phyloP scores from a whole-genome alignment of 345 rosid species.

The Arabis alpina region DNA sequence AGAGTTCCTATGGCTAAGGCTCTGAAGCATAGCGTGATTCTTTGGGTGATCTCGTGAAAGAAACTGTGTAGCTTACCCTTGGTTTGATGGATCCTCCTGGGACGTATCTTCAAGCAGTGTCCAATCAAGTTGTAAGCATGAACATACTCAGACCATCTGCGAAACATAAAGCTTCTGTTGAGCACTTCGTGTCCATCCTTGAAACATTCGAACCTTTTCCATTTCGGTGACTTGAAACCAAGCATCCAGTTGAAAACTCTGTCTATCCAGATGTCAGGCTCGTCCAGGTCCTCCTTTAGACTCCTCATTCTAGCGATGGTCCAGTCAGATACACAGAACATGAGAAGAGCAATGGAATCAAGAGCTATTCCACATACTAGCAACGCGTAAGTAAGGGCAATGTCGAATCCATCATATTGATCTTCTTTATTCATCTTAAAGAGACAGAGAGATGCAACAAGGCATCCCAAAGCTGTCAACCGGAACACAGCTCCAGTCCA shows the following conservation, averaged over 20 bases:
- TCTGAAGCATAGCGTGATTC: neutral
- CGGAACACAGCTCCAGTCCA: conserved; percentile 38
- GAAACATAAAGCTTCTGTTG: conserved; percentile 40
- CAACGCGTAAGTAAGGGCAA: conserved; percentile 59
- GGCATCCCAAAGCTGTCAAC: conserved; percentile 37
- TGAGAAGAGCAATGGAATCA: conserved; percentile 51
- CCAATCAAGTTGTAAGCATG: conserved; percentile 55
- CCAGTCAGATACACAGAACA: conserved; percentile 69
- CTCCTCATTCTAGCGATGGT: conserved; percentile 39
- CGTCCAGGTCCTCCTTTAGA: conserved; percentile 23
- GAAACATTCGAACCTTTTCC: conserved; percentile 15
- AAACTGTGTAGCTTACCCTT: conserved; percentile 30
- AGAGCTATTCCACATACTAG: conserved; percentile 60
- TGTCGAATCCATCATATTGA: conserved; percentile 45
- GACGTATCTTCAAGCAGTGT: conserved; percentile 49
- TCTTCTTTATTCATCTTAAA: conserved; percentile 37
- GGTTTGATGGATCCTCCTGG: conserved; percentile 37
- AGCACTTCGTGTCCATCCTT: conserved; percentile 32
- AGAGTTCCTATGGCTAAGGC: neutral
- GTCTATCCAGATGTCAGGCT: conserved; percentile 19
- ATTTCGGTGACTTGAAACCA: conserved; percentile 28
- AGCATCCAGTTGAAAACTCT: conserved; percentile 31
- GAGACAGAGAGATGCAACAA: conserved; percentile 49
- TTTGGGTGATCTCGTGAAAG: neutral
- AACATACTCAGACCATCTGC: conserved; percentile 64